These are phyloP conservation scores for Chloropicon primus DNA, from an alignment of 139 green algal species.

Conservation along the genomic window DNA sequence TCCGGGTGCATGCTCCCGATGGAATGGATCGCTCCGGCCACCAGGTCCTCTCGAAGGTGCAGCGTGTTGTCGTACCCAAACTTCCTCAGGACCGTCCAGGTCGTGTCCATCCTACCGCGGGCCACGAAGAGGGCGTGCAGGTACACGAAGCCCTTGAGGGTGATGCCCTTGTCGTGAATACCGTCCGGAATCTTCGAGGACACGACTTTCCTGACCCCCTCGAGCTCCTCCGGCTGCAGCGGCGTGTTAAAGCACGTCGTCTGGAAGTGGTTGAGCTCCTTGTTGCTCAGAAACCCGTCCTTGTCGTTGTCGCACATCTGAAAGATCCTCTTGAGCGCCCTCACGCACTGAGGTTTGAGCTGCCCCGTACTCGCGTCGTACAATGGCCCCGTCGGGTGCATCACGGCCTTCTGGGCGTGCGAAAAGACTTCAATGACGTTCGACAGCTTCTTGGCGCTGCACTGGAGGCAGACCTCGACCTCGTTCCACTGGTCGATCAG, in stretches of 20 bases:
- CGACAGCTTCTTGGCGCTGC: slow-evolving; percentile 39
- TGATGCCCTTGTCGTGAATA: slow-evolving; percentile 50
- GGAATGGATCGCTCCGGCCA: slow-evolving; percentile 29
- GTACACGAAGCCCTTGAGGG: slow-evolving; percentile 81
- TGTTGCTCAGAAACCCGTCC: slow-evolving; percentile 56
- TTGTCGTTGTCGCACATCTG: slow-evolving; percentile 62
- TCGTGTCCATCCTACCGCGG: slow-evolving; percentile 71
- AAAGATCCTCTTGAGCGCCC: slow-evolving; percentile 76
- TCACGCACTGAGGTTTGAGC: slow-evolving; percentile 47
- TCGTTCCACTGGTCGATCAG: background rate
- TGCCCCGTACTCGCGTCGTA: slow-evolving; percentile 45
- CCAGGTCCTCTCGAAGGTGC: slow-evolving; percentile 32
- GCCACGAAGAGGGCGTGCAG: slow-evolving; percentile 92
- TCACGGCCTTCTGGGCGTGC: slow-evolving; percentile 65
- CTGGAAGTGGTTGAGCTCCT: slow-evolving; percentile 79
- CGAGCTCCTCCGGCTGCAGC: slow-evolving; percentile 63
- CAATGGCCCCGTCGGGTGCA: slow-evolving; percentile 74
- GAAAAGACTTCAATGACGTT: slow-evolving; percentile 51
- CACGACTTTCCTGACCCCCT: slow-evolving; percentile 75
- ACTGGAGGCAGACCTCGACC: slow-evolving; percentile 73
- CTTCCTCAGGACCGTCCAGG: slow-evolving; percentile 70
- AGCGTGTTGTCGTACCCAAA: slow-evolving; percentile 69
- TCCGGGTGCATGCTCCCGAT: slow-evolving; percentile 4
- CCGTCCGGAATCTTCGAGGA: slow-evolving; percentile 50
- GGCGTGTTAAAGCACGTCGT: slow-evolving; percentile 33